Evolutionary conservation across 2,329 filamentous ascomycete genomes (phyloP), one percentile per base, ranked within the genome.

Genomic region (Talaromyces sp.): DNA sequence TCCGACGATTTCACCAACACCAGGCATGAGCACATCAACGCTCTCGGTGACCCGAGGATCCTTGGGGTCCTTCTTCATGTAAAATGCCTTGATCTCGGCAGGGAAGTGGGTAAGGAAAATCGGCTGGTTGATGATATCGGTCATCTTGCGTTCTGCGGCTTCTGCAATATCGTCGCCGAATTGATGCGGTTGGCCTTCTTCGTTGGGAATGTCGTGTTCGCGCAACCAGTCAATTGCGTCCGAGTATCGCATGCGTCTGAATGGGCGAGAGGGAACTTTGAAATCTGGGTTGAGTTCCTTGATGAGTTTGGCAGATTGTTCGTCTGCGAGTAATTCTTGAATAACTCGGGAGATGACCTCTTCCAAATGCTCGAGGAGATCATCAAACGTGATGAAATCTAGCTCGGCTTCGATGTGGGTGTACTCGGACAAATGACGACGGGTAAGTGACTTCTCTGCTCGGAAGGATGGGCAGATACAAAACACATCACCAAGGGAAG

Each of bases 401-500:
- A 99, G 85, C 79, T 99, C 95, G 66, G 90, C 94, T 81, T 99
- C 95, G 70, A 99, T 87, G 82, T 99, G 95, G 1, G 93, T 96
- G 83, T 97, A 99, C 81, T 99, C 95, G 57, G 92, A 91, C 72
- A 99, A 82, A 77, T 99, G 95, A 74, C 95, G 91, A 67, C 95
- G 90, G 59, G 95, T 99, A 65, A 98, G 84, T 7, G 90, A 94
- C 82, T 97, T 97, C 81, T 99, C 95, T 14, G 95, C 95, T 67
- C 95, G 93, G 89, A 99, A 99, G 1, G 94, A 98, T 79, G 97
- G 97, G 79, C 97, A 93, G 73, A 99, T 94, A 77, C 94, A 98
- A 85, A 96, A 99, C 62, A 97, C 93, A 76, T 97, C 92, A 71
- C 95, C 95, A 73, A 98, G 85, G 60, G 90, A 92, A 11, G 94